A percentile compares a stretch with the other conserved stretches of the same genome.
These are phyloP conservation scores for Castanea mollissima DNA, from an alignment of 306 rosid genomes.

Conservation along the genomic window DNA sequence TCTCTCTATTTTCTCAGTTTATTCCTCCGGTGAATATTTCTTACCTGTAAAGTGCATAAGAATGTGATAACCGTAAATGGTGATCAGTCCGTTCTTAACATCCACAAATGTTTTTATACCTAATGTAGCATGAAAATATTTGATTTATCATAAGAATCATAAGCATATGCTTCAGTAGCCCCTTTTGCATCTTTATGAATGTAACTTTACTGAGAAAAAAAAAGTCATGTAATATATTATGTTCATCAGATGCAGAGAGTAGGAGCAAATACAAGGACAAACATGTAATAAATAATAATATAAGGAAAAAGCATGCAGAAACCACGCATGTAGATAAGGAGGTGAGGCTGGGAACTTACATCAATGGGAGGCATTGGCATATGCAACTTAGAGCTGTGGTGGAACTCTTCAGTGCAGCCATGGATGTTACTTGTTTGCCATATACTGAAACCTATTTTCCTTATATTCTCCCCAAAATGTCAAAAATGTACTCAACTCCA, in stretches of 20 bases:
- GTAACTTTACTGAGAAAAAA: background rate
- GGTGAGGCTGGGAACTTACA: background rate
- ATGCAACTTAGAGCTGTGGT: background rate
- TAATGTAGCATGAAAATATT: background rate
- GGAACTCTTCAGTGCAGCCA: background rate
- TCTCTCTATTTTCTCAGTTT: background rate
- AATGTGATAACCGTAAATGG: background rate
- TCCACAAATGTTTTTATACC: background rate
- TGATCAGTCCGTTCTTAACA: background rate
- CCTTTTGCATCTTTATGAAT: background rate
- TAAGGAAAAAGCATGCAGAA: background rate
- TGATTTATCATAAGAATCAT: background rate
- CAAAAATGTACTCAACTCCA: background rate
- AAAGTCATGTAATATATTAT: background rate
- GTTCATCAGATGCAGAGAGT: background rate
- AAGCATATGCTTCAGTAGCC: background rate
- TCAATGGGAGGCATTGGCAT: background rate
- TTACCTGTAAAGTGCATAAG: background rate
- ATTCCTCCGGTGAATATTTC: background rate
- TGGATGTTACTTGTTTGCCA: background rate
- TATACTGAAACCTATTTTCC: background rate
- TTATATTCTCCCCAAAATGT: background rate
- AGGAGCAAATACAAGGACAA: background rate
- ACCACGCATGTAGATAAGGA: background rate
- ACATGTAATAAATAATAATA: background rate